Percentiles rank a stretch among this genome's conserved stretches.
phyloP scores from a whole-genome alignment of 352 stramenopile genomes.

The Saprolegnia diclina region DNA sequence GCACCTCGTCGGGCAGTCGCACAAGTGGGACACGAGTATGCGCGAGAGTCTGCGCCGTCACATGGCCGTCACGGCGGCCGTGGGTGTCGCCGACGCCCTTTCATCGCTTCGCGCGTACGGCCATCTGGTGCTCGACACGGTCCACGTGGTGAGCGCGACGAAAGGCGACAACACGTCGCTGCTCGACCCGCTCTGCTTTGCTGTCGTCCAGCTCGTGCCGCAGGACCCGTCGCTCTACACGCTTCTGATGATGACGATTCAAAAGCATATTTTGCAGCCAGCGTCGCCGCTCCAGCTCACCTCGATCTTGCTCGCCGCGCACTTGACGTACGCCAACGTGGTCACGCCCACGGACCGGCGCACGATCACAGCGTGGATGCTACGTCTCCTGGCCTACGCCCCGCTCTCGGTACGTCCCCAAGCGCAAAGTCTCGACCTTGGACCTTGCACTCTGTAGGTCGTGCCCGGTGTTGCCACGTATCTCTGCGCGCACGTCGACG shows the following conservation, averaged over 20 bases:
- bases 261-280: constrained; percentile 19
- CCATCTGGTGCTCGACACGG: constrained; percentile 18
- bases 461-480: constrained; percentile 19
- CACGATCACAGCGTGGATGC: constrained; percentile 23
- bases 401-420: not conserved
- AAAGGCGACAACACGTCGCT: not conserved
- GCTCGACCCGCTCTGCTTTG: constrained; percentile 25
- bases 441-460: too few species aligned
- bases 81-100: constrained; percentile 13
- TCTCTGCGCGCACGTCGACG: constrained; percentile 2
- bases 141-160: not conserved
- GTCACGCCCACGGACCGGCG: not conserved
- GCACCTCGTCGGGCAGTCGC: constrained; percentile 1
- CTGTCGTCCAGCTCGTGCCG: constrained; percentile 19
- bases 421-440: not conserved
- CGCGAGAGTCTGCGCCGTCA: not conserved
- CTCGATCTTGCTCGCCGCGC: constrained; percentile 13
- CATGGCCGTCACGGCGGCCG: constrained; percentile 4
- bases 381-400: constrained; percentile 10
- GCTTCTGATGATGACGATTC: constrained; percentile 24
- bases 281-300: constrained; percentile 14
- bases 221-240: constrained; percentile 16
- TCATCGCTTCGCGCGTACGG: not conserved
- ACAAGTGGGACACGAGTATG: not conserved
- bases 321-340: constrained; percentile 17